These are phyloP conservation scores for Kwoniella shandongensis DNA, from an alignment of 768 basidiomycete species.

Conservation along the genomic window DNA sequence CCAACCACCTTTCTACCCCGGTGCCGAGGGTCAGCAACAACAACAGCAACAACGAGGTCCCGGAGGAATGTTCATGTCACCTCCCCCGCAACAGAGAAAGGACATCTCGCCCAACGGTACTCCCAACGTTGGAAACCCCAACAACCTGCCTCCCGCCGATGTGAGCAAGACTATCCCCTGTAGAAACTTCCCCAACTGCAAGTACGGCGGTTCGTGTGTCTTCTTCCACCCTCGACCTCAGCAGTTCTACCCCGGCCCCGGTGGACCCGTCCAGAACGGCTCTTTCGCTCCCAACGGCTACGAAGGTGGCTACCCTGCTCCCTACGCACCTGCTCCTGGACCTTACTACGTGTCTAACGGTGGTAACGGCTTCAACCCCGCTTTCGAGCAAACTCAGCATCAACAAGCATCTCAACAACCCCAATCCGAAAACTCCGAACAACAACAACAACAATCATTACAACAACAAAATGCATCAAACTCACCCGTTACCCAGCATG, in stretches of 20 bases:
- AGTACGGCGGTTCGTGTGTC: slow-evolving; percentile 51
- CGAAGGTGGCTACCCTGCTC: slow-evolving; percentile 31
- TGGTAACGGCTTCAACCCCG: slow-evolving; percentile 17
- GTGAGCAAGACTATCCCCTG: slow-evolving; percentile 54
- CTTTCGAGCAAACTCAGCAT: slow-evolving; percentile 11
- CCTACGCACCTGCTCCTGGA: slow-evolving; percentile 17
- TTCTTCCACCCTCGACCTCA: slow-evolving; percentile 51
- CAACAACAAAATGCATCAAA: slow-evolving; percentile 5
- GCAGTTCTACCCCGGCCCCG: slow-evolving; percentile 27
- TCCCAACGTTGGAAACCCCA: slow-evolving; percentile 26
- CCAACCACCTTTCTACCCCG: slow-evolving; percentile 26
- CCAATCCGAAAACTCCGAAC: slow-evolving; percentile 24
- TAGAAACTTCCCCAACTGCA: slow-evolving; percentile 54
- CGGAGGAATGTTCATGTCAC: slow-evolving; percentile 23
- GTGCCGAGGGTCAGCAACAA: slow-evolving; percentile 12
- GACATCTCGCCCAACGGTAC: slow-evolving; percentile 23
- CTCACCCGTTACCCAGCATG: slow-evolving; percentile 19
- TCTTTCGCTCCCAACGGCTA: slow-evolving; percentile 21
- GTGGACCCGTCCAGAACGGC: slow-evolving; percentile 12
- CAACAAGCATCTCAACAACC: slow-evolving; percentile 20
- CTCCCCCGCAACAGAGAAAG: slow-evolving; percentile 19
- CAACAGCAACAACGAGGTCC: slow-evolving; percentile 5
- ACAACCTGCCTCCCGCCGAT: slow-evolving; percentile 52
- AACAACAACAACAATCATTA: slow-evolving; percentile 21
- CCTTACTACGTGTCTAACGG: slow-evolving; percentile 17